Conservation (phyloP, 345 rosid genomes). For the Eucalyptus polybractea region DNA sequence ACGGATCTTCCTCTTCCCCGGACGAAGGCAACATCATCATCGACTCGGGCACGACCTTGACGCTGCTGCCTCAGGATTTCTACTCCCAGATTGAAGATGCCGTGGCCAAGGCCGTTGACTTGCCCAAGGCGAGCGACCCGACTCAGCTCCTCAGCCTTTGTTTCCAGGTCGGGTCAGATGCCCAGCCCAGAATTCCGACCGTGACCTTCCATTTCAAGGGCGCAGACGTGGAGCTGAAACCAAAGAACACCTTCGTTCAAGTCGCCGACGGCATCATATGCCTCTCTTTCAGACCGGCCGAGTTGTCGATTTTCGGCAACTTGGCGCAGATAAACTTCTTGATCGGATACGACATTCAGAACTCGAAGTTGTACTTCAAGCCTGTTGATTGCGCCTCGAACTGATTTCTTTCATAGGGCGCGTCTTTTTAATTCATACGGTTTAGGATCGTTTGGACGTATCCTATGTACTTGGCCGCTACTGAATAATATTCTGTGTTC, state of each 20-base stretch:
- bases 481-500: no score
- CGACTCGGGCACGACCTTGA: slow-evolving; percentile 8
- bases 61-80: slow-evolving; percentile 20
- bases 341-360: slow-evolving; percentile 26
- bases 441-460: neutral
- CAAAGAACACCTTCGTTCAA: slow-evolving; percentile 15
- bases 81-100: slow-evolving; percentile 13
- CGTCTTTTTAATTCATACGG: neutral
- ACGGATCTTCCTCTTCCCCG: neutral
- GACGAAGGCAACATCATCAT: neutral
- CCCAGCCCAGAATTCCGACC: neutral
- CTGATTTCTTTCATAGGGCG: neutral
- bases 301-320: slow-evolving; percentile 15
- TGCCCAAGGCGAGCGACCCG: slow-evolving; percentile 16
- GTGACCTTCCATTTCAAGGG: neutral
- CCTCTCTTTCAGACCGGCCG: slow-evolving; percentile 6
- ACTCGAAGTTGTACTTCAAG: slow-evolving; percentile 16
- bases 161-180: neutral
- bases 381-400: slow-evolving; percentile 24
- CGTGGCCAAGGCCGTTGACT: neutral
- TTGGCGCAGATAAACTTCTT: slow-evolving; percentile 25
- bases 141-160: neutral
- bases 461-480: no score
- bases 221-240: slow-evolving; percentile 19
- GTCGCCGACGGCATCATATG: slow-evolving; percentile 11